A percentile compares a stretch with the other conserved stretches of the same genome.
Evolutionary conservation across 495 filamentous ascomycete species (phyloP).

Genomic region (Penicillium taxi): DNA sequence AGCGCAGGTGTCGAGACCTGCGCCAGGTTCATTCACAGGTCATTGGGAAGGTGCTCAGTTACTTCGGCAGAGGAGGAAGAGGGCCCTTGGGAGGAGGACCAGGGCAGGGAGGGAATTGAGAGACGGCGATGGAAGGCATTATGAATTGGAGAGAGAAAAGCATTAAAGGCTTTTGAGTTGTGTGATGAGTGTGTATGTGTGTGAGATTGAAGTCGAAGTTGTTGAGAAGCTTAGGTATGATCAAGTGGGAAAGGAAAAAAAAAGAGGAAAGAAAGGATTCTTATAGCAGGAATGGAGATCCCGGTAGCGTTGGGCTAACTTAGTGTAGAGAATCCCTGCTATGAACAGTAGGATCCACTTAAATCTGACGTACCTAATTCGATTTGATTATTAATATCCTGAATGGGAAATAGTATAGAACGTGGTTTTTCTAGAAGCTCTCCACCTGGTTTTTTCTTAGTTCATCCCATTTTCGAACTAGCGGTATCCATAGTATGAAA

Average conservation of each 20-base stretch:
- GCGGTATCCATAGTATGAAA: no score
- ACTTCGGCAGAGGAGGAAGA: slow-evolving; percentile 74
- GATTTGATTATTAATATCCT: slow-evolving; percentile 23
- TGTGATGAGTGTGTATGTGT: slow-evolving; percentile 12
- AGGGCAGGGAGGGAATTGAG: slow-evolving; percentile 69
- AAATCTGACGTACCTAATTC: slow-evolving; percentile 28
- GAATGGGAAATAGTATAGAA: slow-evolving; percentile 35
- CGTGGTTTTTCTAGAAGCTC: slow-evolving; percentile 36
- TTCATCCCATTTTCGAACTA: no score
- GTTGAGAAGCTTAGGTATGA: slow-evolving; percentile 8
- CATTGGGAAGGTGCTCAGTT: slow-evolving; percentile 35
- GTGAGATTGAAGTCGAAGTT: slow-evolving; percentile 2
- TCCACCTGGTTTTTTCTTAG: slow-evolving; percentile 13
- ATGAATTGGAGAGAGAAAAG: no score
- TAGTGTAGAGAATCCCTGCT: slow-evolving; percentile 28
- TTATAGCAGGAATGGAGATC: slow-evolving; percentile 17
- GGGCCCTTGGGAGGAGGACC: slow-evolving; percentile 77
- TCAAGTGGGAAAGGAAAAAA: slow-evolving; percentile 1
- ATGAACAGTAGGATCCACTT: slow-evolving; percentile 34
- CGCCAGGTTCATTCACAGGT: slow-evolving; percentile 32
- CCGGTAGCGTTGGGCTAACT: slow-evolving; percentile 10
- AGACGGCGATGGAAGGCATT: slow-evolving; percentile 62
- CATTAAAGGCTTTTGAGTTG: no score
- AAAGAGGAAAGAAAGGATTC: slow-evolving; percentile 11
- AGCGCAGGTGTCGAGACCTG: slow-evolving; percentile 21